A percentile compares a stretch with the other conserved stretches of the same genome.
Evolutionary conservation across 2,329 filamentous ascomycete species (phyloP).

Genomic region (Colletotrichum echinochloae): DNA sequence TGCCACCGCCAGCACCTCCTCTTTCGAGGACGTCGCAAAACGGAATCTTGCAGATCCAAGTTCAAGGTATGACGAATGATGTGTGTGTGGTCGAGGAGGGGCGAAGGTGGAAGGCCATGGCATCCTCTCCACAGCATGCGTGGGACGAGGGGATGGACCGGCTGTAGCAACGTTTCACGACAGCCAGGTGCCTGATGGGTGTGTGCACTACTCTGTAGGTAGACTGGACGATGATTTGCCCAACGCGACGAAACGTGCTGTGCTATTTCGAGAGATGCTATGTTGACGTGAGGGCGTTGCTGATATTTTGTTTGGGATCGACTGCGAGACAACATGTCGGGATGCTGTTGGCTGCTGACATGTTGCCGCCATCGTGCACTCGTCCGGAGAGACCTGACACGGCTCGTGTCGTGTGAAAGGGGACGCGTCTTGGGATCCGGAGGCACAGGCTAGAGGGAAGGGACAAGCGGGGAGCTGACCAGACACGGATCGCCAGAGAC

Average conservation of each 20-base stretch:
- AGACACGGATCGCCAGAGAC: constrained; percentile 36
- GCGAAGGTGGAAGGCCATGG: constrained; percentile 3
- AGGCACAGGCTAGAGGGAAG: constrained; percentile 8
- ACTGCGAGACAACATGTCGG: constrained; percentile 14
- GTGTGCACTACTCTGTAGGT: background rate
- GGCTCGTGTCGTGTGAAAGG: constrained; percentile 7
- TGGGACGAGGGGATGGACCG: constrained; percentile 19
- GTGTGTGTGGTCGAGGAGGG: constrained; percentile 4
- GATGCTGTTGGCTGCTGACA: constrained; percentile 19
- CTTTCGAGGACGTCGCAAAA: constrained; percentile 8
- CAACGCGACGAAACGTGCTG: constrained; percentile 15
- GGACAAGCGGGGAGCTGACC: background rate
- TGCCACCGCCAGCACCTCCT: constrained; percentile 21
- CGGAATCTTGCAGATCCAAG: constrained; percentile 30
- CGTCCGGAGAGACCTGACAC: constrained; percentile 19
- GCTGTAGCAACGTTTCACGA: constrained; percentile 24
- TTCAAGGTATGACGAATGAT: constrained; percentile 1
- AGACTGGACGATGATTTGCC: constrained; percentile 21
- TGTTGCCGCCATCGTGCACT: constrained; percentile 8
- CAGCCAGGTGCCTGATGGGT: constrained; percentile 1
- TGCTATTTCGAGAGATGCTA: constrained; percentile 7
- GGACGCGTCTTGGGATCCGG: constrained; percentile 13
- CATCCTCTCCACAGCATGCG: constrained; percentile 8
- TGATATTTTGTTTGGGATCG: constrained; percentile 26
- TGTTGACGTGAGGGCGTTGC: background rate